Evolutionary conservation across 202 grass and related monocot genomes (phyloP).

Genomic region (Musa balbisiana): DNA sequence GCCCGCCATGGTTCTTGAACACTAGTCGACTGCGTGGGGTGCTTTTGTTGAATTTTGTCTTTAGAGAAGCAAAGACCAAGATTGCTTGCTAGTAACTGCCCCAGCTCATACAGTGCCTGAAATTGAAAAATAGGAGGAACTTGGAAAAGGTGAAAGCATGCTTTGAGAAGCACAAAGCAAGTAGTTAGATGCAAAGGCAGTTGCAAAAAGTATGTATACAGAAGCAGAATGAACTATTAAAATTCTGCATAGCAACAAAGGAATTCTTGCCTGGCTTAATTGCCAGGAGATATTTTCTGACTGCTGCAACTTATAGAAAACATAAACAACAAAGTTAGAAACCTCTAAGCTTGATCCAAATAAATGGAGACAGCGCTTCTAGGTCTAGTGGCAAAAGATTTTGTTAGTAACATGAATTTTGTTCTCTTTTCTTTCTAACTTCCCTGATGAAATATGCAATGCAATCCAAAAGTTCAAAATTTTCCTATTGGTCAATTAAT

Average conservation of each 20-base stretch:
- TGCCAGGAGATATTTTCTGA: not conserved
- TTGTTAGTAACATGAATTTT: no score
- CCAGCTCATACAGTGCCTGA: conserved; percentile 41
- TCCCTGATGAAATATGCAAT: no score
- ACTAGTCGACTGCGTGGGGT: conserved; percentile 25
- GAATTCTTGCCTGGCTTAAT: not conserved
- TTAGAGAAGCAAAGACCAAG: conserved; percentile 40
- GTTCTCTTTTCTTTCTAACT: no score
- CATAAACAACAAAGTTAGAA: not conserved
- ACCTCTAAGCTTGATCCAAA: not conserved
- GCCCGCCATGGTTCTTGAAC: conserved; percentile 57
- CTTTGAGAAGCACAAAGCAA: not conserved
- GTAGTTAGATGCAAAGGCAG: not conserved
- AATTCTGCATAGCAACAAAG: not conserved
- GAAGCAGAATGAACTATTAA: not conserved
- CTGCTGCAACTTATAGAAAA: not conserved
- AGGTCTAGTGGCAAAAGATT: no score
- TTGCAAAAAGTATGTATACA: not conserved
- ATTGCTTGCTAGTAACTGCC: conserved; percentile 42
- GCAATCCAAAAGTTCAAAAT: no score
- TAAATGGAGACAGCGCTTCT: no score
- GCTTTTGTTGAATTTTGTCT: conserved; percentile 32
- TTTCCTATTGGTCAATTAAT: no score
- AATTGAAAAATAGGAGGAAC: conserved; percentile 8
- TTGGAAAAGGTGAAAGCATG: not conserved